These are phyloP conservation scores for Sapria himalayana DNA, from an alignment of 345 rosid genomes.

Conservation along the genomic window DNA sequence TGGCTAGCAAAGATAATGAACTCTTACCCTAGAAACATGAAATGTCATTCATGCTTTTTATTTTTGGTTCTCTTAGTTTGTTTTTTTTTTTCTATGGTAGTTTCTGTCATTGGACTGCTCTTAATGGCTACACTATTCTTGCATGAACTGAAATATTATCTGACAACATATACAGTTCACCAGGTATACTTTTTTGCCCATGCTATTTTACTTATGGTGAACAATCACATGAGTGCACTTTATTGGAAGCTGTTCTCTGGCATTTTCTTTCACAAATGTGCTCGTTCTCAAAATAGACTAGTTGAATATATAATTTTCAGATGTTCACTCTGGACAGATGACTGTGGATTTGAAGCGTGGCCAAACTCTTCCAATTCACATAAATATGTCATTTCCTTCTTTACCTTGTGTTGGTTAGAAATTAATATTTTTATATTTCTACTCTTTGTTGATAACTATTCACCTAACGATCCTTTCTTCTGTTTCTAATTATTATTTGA, in stretches of 20 bases:
- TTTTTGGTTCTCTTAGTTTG: not conserved
- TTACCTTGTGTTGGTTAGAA: constrained; percentile 75
- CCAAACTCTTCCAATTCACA: constrained; percentile 77
- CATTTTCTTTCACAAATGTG: not conserved
- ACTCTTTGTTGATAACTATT: constrained; percentile 1
- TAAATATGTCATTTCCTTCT: constrained; percentile 79
- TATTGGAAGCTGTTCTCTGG: not conserved
- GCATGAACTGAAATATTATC: constrained; percentile 79
- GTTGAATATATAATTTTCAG: not conserved
- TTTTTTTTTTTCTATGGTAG: constrained; percentile 19
- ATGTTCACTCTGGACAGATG: constrained; percentile 35
- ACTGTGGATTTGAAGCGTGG: constrained; percentile 96
- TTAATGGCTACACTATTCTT: constrained; percentile 74
- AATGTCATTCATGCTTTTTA: not conserved
- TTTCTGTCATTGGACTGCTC: constrained; percentile 60
- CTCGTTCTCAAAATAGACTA: too few relatives aligned
- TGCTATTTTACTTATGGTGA: not conserved
- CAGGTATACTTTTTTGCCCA: constrained; percentile 27
- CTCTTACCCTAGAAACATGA: too few relatives aligned
- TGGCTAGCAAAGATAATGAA: too few relatives aligned
- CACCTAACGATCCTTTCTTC: constrained; percentile 1
- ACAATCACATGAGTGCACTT: not conserved
- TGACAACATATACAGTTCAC: constrained; percentile 59
- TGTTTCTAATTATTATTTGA: not conserved
- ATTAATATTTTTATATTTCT: not conserved